phyloP scores from a whole-genome alignment of 305 asterid genomes.

The Andrographis paniculata region DNA sequence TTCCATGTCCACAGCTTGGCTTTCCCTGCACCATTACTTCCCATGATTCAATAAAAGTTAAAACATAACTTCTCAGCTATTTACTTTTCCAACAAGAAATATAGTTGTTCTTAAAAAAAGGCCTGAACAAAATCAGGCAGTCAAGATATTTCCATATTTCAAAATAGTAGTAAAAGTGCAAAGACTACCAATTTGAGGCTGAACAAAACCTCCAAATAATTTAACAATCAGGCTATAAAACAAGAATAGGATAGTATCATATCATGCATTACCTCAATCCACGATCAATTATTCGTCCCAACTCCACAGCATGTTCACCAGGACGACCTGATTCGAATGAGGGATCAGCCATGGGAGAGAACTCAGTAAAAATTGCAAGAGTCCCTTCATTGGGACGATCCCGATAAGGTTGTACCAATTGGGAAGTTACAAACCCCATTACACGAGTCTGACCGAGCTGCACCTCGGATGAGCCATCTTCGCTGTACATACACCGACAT shows the following conservation, averaged over 20 bases:
- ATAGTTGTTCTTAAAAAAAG: too few relatives aligned
- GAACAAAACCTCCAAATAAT: too few relatives aligned
- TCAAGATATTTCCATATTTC: too few relatives aligned
- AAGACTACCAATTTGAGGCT: too few relatives aligned
- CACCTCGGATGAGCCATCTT: constrained; percentile 94
- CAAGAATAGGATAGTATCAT: background rate
- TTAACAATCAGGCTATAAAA: background rate
- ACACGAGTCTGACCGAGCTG: constrained; percentile 87
- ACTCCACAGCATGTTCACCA: constrained; percentile 78
- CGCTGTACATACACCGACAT: constrained; percentile 40
- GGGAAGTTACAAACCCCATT: constrained; percentile 74
- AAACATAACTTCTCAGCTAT: constrained; percentile 7
- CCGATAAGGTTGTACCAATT: constrained; percentile 79
- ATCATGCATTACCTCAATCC: constrained; percentile 59
- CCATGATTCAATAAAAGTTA: constrained; percentile 17
- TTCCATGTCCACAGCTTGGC: constrained; percentile 94
- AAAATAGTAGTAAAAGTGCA: too few relatives aligned
- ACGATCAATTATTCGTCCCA: constrained; percentile 91
- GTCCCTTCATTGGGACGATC: constrained; percentile 87
- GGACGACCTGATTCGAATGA: constrained; percentile 91
- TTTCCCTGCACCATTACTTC: constrained; percentile 57
- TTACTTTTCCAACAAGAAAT: too few relatives aligned
- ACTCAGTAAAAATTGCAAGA: constrained; percentile 74
- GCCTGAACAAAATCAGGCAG: too few relatives aligned
- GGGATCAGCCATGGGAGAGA: constrained; percentile 99